Evolutionary conservation across 306 rosid species (phyloP).

Genomic region (Urtica urens): DNA sequence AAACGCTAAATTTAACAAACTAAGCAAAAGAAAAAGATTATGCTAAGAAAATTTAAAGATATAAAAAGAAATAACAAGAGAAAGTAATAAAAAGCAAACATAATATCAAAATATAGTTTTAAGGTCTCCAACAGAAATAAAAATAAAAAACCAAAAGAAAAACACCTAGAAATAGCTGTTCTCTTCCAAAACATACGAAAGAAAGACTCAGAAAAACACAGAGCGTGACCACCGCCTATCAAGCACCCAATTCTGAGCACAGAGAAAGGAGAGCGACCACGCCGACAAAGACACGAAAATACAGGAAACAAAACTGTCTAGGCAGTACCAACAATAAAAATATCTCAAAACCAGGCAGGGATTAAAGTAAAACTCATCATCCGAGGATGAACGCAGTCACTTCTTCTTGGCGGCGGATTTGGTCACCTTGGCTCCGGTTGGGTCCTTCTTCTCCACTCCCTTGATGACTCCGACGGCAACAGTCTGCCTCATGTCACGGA

Average conservation of each 20-base stretch:
- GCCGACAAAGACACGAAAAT: not conserved
- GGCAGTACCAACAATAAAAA: too few relatives aligned
- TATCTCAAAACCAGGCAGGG: not conserved
- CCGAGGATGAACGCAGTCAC: constrained; percentile 3
- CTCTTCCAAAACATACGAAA: not conserved
- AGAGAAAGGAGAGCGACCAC: not conserved
- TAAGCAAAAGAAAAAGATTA: too few relatives aligned
- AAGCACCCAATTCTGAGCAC: constrained; percentile 22
- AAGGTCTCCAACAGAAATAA: too few relatives aligned
- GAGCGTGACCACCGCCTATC: constrained; percentile 19
- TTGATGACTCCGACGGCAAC: constrained; percentile 29
- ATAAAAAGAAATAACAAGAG: too few relatives aligned
- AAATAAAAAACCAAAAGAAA: too few relatives aligned
- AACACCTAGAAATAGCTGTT: not conserved
- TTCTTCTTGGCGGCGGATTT: constrained; percentile 26
- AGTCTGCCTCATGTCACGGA: constrained; percentile 23
- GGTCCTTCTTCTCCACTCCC: constrained; percentile 31
- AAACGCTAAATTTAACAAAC: too few relatives aligned
- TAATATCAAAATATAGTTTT: too few relatives aligned
- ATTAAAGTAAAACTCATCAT: not conserved
- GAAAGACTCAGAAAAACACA: not conserved
- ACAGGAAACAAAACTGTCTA: constrained; percentile 6
- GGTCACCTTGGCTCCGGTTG: constrained; percentile 24
- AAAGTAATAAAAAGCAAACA: too few relatives aligned
- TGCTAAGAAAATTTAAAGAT: too few relatives aligned